phyloP scores from a whole-genome alignment of 768 basidiomycete genomes.

The Lentinula aciculospora region DNA sequence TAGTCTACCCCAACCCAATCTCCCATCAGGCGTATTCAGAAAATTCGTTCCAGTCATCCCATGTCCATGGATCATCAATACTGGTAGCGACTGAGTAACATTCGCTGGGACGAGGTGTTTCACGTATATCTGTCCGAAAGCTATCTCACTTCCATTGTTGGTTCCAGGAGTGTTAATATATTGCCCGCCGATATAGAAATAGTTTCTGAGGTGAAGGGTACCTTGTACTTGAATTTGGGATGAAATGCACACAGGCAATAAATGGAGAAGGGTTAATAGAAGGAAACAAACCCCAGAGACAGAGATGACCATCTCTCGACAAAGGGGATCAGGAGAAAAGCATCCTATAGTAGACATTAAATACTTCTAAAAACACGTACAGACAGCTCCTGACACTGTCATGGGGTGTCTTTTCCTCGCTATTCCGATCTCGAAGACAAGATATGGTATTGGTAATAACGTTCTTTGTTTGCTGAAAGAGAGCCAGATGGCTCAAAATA shows the following conservation, averaged over 20 bases:
- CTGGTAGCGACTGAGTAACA: conserved; percentile 32
- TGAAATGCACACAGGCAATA: not conserved
- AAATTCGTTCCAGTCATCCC: conserved; percentile 51
- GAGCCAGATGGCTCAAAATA: not conserved
- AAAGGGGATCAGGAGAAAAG: not conserved
- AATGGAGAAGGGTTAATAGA: not conserved
- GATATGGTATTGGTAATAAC: too few species aligned
- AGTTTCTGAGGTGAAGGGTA: conserved; percentile 38
- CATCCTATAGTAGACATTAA: not conserved
- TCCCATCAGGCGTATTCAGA: conserved; percentile 48
- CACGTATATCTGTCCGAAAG: conserved; percentile 45
- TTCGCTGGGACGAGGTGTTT: conserved; percentile 40
- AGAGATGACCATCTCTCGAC: not conserved
- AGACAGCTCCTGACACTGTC: too few species aligned
- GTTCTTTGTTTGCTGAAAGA: too few species aligned
- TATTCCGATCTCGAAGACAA: not conserved
- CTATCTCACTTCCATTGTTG: conserved; percentile 25
- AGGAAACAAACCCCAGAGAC: not conserved
- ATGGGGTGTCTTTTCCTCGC: too few species aligned
- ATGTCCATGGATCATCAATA: conserved; percentile 44
- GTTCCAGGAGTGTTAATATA: conserved; percentile 25
- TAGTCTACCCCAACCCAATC: conserved; percentile 53
- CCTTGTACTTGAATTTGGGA: conserved; percentile 12
- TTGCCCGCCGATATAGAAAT: conserved; percentile 42
- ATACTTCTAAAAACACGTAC: too few species aligned